A percentile compares a stretch with the other conserved stretches of the same genome.
These are phyloP conservation scores for Priceomyces carsonii DNA, from an alignment of 805 yeast species.

Conservation along the genomic window DNA sequence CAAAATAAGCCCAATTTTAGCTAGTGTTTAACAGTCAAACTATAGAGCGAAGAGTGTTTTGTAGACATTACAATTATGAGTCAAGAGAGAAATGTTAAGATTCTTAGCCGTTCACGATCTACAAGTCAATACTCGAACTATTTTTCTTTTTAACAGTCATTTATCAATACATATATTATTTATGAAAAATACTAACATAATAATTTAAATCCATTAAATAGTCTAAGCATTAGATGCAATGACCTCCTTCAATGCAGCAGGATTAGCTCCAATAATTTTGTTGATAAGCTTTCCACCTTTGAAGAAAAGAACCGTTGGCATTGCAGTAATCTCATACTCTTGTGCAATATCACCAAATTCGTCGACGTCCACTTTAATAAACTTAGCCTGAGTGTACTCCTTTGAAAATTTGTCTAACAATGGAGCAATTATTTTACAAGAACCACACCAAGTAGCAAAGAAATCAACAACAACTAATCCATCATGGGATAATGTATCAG, in stretches of 20 bases:
- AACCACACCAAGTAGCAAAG: constrained; percentile 98
- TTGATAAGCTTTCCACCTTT: constrained; percentile 79
- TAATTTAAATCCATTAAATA: neutral
- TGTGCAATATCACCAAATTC: constrained; percentile 75
- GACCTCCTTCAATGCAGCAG: constrained; percentile 75
- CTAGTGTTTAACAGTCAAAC: too few species aligned
- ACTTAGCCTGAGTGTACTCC: constrained; percentile 66
- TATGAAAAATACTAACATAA: too few species aligned
- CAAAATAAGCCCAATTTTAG: too few species aligned
- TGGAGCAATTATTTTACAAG: constrained; percentile 97
- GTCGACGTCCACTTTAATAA: constrained; percentile 92
- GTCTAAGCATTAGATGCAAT: constrained; percentile 51
- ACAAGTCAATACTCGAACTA: too few species aligned
- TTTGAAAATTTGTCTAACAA: constrained; percentile 77
- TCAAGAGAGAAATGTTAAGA: too few species aligned
- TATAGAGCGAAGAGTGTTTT: too few species aligned
- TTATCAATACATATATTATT: too few species aligned
- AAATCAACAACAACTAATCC: constrained; percentile 91
- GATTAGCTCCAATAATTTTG: constrained; percentile 88
- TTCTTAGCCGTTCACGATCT: too few species aligned
- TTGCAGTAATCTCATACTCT: constrained; percentile 54
- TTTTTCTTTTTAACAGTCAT: too few species aligned
- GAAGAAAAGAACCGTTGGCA: constrained; percentile 71
- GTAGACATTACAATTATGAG: too few species aligned
- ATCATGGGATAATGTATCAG: constrained; percentile 57